Conservation (phyloP, 352 stramenopile genomes). For the Pythium sp. region DNA sequence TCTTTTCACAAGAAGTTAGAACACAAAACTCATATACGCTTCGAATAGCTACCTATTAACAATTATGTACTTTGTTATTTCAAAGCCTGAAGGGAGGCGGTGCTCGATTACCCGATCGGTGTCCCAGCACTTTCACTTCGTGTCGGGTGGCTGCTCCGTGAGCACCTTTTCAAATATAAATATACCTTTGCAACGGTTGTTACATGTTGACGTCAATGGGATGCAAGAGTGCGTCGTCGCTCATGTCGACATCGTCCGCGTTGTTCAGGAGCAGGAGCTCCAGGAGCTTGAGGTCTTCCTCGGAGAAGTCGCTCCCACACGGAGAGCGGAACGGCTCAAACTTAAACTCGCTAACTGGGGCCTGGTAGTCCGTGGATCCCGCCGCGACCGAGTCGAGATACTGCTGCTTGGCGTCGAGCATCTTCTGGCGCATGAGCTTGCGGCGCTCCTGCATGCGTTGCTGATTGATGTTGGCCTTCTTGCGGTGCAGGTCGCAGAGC, state of each 20-base stretch:
- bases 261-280: conserved; percentile 18
- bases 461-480: conserved; percentile 59
- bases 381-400: neutral
- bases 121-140: neutral
- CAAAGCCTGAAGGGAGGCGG: neutral
- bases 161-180: neutral
- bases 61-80: neutral
- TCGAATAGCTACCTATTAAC: neutral
- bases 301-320: conserved; percentile 13
- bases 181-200: neutral
- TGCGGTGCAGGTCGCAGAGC: conserved; percentile 55
- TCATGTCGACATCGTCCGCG: conserved; percentile 4
- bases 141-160: neutral
- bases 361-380: neutral
- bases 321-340: conserved; percentile 6
- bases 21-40: neutral
- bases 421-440: conserved; percentile 16
- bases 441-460: conserved; percentile 39
- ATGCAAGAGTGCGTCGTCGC: conserved; percentile 2
- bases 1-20: neutral
- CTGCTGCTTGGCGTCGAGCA: conserved; percentile 14
- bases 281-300: conserved; percentile 15
- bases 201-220: conserved; percentile 9
- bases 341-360: neutral
- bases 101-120: neutral